Evolutionary conservation across 1,139 yeast genomes (phyloP), one percentile per base, ranked within the genome.

Genomic region (Arxiozyma telluris): DNA sequence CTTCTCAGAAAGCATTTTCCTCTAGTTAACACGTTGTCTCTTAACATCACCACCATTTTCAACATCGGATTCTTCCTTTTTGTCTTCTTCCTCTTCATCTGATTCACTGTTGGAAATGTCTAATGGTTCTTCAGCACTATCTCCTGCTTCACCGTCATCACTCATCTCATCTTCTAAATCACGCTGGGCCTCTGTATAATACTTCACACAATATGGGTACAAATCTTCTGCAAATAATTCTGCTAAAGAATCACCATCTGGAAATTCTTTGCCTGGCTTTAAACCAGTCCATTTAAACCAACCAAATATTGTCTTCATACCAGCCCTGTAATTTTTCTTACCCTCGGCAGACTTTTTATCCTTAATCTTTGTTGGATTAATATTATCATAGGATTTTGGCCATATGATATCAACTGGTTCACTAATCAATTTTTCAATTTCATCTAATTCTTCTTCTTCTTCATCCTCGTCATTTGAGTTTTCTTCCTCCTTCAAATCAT

Each of bases 221-320:
- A 86, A 66, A 62, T 85, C 90, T 47, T 84, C 89, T 1, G 77
- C 74, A 18, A 86, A 73, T 51, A 85, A 70, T 49, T 80, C 72
- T 0, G 91, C 82, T 58, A 86, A 73, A 17, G 83, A 88, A 59
- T 82, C 90, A 17, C 91, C 93, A 58, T 76, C 75, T 59, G 90
- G 77, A 63, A 80, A 84, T 63, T 85, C 91, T 64, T 84, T 84
- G 1, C 87, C 87, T 1, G 86, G 84, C 61, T 82, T 83, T 51
- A 66, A 67, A 0, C 91, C 93, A 0, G 91, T 84, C 93, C 93
- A 85, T 49, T 73, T 71, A 63, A 84, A 84, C 81, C 86, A 85
- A 3, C 88, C 81, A 67, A 84, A 84, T 61, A 85, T 80, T 6
- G 88, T 81, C 63, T 82, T 82, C 89, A 84, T 84, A 3, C 90